Evolutionary conservation across 2,329 filamentous ascomycete genomes (phyloP), one percentile per base, ranked within the genome.

Genomic region (Lecanicillium sp.): DNA sequence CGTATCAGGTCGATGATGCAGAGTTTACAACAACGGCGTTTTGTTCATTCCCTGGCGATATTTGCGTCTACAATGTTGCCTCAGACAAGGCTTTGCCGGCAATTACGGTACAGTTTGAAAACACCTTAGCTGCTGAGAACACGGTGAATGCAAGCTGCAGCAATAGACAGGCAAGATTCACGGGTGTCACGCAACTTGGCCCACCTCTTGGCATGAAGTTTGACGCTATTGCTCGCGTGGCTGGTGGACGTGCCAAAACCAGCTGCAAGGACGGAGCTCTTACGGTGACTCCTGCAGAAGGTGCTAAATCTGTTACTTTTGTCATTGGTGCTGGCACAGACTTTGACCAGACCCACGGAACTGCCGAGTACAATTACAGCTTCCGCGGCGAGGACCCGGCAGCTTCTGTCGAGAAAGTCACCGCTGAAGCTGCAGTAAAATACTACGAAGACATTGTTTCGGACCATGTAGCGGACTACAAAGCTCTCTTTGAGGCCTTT

Each of bases 301-400:
- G 46, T 4, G 46, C 55, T 5, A 53, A 43, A 3, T 50, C 46
- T 9, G 30, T 64, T 9, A 57, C 58, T 19, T 7, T 76, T 6
- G 55, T 74, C 1, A 49, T 74, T 13, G 61, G 62, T 5, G 65
- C 60, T 2, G 60, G 54, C 6, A 73, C 71, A 2, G 61, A 75
- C 41, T 77, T 71, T 39, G 69, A 76, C 34, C 55, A 66, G 38
- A 65, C 56, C 4, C 65, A 68, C 25, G 72, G 74, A 1, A 71
- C 64, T 33, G 53, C 58, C 0, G 57, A 56, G 13, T 49, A 48
- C 41, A 49, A 55, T 10, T 76, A 64, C 49, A 69, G 66, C 0
- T 77, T 74, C 52, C 60, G 57, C 27, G 71, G 72, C 3, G 50
- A 50, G 2, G 66, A 74, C 41, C 72, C 72, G 1, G 57, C 48